These are phyloP conservation scores for Epicoccum nigrum DNA, from an alignment of 2,329 filamentous ascomycete species.

Conservation along the genomic window DNA sequence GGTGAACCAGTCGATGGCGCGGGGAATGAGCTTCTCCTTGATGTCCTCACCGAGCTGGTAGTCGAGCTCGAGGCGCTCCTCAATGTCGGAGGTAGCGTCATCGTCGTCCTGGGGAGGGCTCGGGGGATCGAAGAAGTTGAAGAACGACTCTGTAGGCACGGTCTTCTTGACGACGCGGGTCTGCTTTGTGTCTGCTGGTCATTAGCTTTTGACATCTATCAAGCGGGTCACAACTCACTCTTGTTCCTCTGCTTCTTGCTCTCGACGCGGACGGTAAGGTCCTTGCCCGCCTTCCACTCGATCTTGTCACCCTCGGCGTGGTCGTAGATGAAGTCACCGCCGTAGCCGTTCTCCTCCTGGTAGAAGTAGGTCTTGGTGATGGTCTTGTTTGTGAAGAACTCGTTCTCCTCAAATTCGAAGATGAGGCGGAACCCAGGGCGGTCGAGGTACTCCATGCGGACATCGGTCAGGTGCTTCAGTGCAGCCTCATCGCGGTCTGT, in stretches of 20 bases:
- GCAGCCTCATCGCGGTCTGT: conserved; percentile 96
- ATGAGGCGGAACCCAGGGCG: conserved; percentile 97
- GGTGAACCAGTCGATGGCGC: conserved; percentile 99
- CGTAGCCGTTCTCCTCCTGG: conserved; percentile 97
- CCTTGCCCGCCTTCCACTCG: conserved; percentile 91
- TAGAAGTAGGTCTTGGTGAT: conserved; percentile 99
- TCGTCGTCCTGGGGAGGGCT: conserved; percentile 78
- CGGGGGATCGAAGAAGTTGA: conserved; percentile 97
- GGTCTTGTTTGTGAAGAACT: conserved; percentile 96
- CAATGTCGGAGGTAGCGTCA: conserved; percentile 85
- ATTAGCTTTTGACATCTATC: conserved; percentile 20
- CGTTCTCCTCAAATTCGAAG: conserved; percentile 94
- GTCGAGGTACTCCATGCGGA: conserved; percentile 99
- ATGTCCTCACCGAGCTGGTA: conserved; percentile 99
- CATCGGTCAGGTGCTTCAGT: conserved; percentile 86
- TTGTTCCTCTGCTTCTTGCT: conserved; percentile 99
- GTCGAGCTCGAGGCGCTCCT: conserved; percentile 96
- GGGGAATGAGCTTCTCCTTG: conserved; percentile 99
- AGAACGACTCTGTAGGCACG: conserved; percentile 95
- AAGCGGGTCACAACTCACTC: conserved; percentile 66
- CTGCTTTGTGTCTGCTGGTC: conserved; percentile 86
- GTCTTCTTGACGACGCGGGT: conserved; percentile 99
- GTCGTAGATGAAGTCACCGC: conserved; percentile 99
- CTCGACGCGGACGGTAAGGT: conserved; percentile 92
- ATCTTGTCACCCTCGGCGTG: conserved; percentile 98